Conservation (phyloP, 1,139 yeast genomes). For the Candida freyschussii region DNA sequence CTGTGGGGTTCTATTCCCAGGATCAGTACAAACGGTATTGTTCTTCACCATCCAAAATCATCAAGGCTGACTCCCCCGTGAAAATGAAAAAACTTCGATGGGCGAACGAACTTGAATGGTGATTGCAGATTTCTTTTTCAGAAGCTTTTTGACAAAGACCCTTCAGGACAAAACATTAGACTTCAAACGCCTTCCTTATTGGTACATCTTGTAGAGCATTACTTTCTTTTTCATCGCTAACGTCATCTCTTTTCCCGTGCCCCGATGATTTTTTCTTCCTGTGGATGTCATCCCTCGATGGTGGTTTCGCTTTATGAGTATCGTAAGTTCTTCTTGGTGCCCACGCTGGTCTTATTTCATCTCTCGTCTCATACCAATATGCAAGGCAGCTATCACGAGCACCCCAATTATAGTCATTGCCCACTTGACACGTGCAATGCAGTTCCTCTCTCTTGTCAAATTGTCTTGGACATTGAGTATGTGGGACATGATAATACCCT, state of each 20-base stretch:
- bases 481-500: constrained; percentile 60
- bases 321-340: constrained; percentile 26
- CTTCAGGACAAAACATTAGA: too few relatives aligned
- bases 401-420: constrained; percentile 47
- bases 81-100: constrained; percentile 31
- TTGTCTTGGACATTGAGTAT: constrained; percentile 31
- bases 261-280: constrained; percentile 5
- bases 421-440: constrained; percentile 44
- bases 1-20: constrained; percentile 20
- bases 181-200: constrained; percentile 3
- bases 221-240: not conserved
- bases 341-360: constrained; percentile 39
- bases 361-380: constrained; percentile 43
- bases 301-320: constrained; percentile 6
- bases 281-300: not conserved
- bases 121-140: too few relatives aligned
- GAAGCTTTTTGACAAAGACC: too few relatives aligned
- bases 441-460: constrained; percentile 41
- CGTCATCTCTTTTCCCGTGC: constrained; percentile 1
- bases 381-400: constrained; percentile 45
- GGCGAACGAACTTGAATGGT: constrained; percentile 55
- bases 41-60: constrained; percentile 10
- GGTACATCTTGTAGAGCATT: constrained; percentile 2
- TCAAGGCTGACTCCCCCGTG: constrained; percentile 4
- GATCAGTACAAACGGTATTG: constrained; percentile 16